Conservation (phyloP, 2,329 filamentous ascomycete genomes). For the Coniochaeta ligniaria region DNA sequence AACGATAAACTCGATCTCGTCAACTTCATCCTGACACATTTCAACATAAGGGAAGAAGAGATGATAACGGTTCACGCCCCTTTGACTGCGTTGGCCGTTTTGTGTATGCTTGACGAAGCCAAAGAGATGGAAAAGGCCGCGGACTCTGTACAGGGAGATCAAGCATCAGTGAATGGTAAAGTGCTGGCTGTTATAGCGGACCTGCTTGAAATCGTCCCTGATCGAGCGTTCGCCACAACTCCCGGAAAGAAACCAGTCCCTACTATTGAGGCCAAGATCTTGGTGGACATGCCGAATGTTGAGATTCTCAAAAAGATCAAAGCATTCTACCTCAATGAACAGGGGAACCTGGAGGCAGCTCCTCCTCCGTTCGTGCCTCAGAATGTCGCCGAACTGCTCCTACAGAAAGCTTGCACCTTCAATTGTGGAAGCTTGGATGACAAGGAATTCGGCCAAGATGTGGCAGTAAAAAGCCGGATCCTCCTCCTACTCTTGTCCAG, state of each 20-base stretch:
- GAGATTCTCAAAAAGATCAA: slow-evolving; percentile 55
- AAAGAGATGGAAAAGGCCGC: slow-evolving; percentile 24
- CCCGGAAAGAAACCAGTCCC: slow-evolving; percentile 12
- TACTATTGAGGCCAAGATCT: slow-evolving; percentile 17
- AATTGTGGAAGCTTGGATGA: slow-evolving; percentile 38
- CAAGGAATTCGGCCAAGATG: slow-evolving; percentile 33
- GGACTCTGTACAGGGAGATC: slow-evolving; percentile 7
- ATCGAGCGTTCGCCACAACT: slow-evolving; percentile 47
- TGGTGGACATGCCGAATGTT: slow-evolving; percentile 28
- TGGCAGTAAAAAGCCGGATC: slow-evolving; percentile 52
- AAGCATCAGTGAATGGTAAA: slow-evolving; percentile 14
- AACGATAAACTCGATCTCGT: slow-evolving; percentile 64
- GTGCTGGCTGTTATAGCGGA: slow-evolving; percentile 44
- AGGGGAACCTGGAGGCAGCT: slow-evolving; percentile 59
- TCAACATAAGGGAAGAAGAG: slow-evolving; percentile 93
- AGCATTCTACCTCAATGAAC: slow-evolving; percentile 62
- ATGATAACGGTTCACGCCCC: slow-evolving; percentile 87
- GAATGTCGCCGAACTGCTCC: slow-evolving; percentile 53
- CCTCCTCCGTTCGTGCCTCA: slow-evolving; percentile 50
- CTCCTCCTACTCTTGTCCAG: slow-evolving; percentile 52
- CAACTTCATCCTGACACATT: slow-evolving; percentile 75
- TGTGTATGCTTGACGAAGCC: slow-evolving; percentile 51
- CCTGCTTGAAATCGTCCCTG: slow-evolving; percentile 57
- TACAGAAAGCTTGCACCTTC: slow-evolving; percentile 51
- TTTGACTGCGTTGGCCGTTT: slow-evolving; percentile 59